Conservation (phyloP, 1,284 basidiomycete species). For the Amylostereum areolatum region DNA sequence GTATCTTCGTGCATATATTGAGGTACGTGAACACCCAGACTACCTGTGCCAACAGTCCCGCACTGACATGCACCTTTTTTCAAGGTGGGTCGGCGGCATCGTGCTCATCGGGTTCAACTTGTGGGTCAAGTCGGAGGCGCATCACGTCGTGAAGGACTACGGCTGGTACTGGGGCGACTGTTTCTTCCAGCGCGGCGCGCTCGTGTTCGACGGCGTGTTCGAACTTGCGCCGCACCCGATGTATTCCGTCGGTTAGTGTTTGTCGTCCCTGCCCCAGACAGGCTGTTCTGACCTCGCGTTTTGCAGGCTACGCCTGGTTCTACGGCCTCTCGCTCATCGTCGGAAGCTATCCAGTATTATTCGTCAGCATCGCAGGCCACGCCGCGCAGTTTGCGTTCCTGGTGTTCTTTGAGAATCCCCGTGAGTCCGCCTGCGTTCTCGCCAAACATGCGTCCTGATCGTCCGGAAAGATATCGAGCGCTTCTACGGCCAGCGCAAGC, state of each 20-base stretch:
- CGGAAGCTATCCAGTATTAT: constrained; percentile 88
- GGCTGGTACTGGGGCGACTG: constrained; percentile 99
- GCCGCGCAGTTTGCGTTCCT: constrained; percentile 95
- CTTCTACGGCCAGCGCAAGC: constrained; percentile 84
- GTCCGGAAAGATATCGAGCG: constrained; percentile 94
- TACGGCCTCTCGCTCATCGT: constrained; percentile 91
- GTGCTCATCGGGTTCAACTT: constrained; percentile 90
- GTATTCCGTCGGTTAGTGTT: constrained; percentile 96
- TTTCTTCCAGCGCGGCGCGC: constrained; percentile 87
- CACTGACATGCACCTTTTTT: neutral
- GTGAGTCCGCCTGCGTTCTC: constrained; percentile 49
- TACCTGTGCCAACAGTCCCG: too few relatives aligned
- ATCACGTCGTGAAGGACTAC: constrained; percentile 91
- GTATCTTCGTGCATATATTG: constrained; percentile 68
- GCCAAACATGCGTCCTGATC: too few relatives aligned
- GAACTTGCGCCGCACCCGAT: constrained; percentile 89
- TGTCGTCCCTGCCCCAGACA: too few relatives aligned
- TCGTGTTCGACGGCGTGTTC: constrained; percentile 98
- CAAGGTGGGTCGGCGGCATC: constrained; percentile 83
- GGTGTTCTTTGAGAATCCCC: constrained; percentile 96
- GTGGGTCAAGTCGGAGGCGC: constrained; percentile 98
- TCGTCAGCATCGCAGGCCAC: constrained; percentile 89
- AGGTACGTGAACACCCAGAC: too few relatives aligned
- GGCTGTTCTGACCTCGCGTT: too few relatives aligned
- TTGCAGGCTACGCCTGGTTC: constrained; percentile 84